Base-by-base conservation (phyloP, 176 grass and related monocot species). In the Cenchrus fungigraminus region DNA sequence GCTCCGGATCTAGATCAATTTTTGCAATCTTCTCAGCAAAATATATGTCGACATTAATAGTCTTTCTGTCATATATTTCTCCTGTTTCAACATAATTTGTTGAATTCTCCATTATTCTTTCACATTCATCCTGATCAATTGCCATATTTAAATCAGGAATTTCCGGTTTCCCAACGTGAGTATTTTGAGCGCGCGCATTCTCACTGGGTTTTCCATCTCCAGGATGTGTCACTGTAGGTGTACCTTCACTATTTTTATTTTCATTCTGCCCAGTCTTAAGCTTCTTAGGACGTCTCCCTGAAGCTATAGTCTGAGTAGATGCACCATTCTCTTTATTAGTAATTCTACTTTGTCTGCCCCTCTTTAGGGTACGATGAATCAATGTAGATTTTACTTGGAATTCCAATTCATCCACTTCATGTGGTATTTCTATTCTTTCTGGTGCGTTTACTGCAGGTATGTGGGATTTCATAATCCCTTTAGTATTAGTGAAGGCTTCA, bases 61-160 rank as follows among this genome's bases (percentile, higher is more conserved):
- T 20, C 16, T 69, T 69, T 69, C 37, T 69, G 11, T 69, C 67
- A 69, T 69, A 69, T 44, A 37, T 45, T 69, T 20, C 17, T 45
- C 16, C 37, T 45, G 5, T 42, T 42, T 42, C 32, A 42, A 68
- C 65, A 68, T 68, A 68, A 68, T 68, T 68, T 42, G 34, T 68
- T 68, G 66, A 68, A 68, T 68, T 19, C 16, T 68, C 37, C 16
- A 69, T 44, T 20, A 69, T 69, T 69, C 66, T 44, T n/a, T 69
- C 66, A n/a, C 17, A 70, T 45, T 69, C 67, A 11, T 46, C 67
- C 40, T 6, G 42, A 70, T 70, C 37, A 42, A 68, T 14, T 6
- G 0, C 2, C 20, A 44, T 44, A 44, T 69, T 44, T 11, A 62
- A n/a, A 62, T 59, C 57, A 71, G 10, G 19, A 71, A 71, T 71